phyloP scores from a whole-genome alignment of 1,284 basidiomycete genomes.

The Malassezia obtusa region DNA sequence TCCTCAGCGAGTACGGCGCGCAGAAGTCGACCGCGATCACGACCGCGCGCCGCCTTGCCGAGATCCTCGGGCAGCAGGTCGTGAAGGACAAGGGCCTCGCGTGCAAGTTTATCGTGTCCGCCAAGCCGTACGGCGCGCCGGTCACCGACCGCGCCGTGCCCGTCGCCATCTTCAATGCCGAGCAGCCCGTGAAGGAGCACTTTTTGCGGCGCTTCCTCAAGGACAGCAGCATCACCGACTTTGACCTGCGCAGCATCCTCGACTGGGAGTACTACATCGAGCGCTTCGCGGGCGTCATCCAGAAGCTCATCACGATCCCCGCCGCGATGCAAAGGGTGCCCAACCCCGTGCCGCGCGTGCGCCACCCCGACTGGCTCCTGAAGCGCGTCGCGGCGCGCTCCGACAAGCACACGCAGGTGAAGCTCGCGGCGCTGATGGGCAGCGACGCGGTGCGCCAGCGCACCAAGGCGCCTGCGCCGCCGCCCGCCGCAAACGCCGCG shows the following conservation, averaged over 20 bases:
- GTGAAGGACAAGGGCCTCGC: constrained; percentile 98
- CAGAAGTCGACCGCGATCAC: constrained; percentile 99
- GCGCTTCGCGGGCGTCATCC: constrained; percentile 90
- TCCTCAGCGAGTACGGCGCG: constrained; percentile 83
- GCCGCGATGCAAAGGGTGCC: constrained; percentile 95
- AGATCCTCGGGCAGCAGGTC: constrained; percentile 97
- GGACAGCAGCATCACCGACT: constrained; percentile 75
- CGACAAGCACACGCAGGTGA: constrained; percentile 97
- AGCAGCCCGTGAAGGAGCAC: constrained; percentile 74
- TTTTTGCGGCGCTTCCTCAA: constrained; percentile 95
- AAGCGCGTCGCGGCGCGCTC: constrained; percentile 76
- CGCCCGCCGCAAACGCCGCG: not conserved
- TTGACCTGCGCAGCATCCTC: constrained; percentile 86
- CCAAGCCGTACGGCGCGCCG: constrained; percentile 81
- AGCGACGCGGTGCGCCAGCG: constrained; percentile 1
- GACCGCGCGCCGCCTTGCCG: constrained; percentile 85
- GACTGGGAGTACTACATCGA: constrained; percentile 99
- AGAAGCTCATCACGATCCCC: constrained; percentile 98
- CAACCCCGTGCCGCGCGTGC: constrained; percentile 90
- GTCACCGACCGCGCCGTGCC: constrained; percentile 96
- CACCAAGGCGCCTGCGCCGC: not conserved
- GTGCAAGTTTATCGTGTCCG: constrained; percentile 97
- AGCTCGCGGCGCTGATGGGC: constrained; percentile 52
- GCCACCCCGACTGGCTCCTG: constrained; percentile 95
- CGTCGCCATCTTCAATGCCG: constrained; percentile 96